phyloP scores from a whole-genome alignment of 1,284 basidiomycete species.

The Leucoagaricus sp. region DNA sequence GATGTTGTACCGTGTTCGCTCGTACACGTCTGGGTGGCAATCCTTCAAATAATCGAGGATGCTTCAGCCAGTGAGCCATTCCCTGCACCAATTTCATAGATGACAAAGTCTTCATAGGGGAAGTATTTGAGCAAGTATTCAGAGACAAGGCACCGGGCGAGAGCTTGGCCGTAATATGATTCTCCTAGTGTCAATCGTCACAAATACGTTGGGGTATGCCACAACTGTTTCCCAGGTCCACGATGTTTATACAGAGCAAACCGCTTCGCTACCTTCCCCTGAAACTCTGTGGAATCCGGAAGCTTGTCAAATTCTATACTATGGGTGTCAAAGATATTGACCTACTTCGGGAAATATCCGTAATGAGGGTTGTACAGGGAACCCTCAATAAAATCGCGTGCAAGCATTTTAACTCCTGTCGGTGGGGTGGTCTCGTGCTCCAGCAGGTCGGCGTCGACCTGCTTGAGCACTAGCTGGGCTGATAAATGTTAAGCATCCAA shows the following conservation, averaged over 20 bases:
- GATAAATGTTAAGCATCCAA: slow-evolving; percentile 48
- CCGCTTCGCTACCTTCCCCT: slow-evolving; percentile 75
- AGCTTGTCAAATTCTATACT: slow-evolving; percentile 76
- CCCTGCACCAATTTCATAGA: slow-evolving; percentile 98
- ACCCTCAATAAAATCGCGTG: slow-evolving; percentile 97
- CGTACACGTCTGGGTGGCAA: slow-evolving; percentile 89
- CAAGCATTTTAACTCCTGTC: slow-evolving; percentile 87
- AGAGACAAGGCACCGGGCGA: slow-evolving; percentile 86
- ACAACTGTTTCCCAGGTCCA: slow-evolving; percentile 88
- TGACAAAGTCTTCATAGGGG: slow-evolving; percentile 92
- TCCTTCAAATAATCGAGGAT: slow-evolving; percentile 81
- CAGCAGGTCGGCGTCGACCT: slow-evolving; percentile 78
- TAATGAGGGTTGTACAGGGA: slow-evolving; percentile 96
- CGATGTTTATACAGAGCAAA: slow-evolving; percentile 71
- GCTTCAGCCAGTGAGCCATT: slow-evolving; percentile 94
- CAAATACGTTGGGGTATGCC: slow-evolving; percentile 91
- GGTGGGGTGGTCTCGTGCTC: slow-evolving; percentile 68
- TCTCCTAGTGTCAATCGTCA: slow-evolving; percentile 37
- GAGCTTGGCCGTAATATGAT: slow-evolving; percentile 94
- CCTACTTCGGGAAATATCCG: slow-evolving; percentile 95
- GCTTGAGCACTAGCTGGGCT: slow-evolving; percentile 55
- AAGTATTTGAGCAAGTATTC: slow-evolving; percentile 95
- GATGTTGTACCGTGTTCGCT: slow-evolving; percentile 87
- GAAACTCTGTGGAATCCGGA: slow-evolving; percentile 75
- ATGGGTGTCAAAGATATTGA: slow-evolving; percentile 81